Evolutionary conservation across 106 monocot genomes (phyloP).

Genomic region (Phalaenopsis aphrodite): DNA sequence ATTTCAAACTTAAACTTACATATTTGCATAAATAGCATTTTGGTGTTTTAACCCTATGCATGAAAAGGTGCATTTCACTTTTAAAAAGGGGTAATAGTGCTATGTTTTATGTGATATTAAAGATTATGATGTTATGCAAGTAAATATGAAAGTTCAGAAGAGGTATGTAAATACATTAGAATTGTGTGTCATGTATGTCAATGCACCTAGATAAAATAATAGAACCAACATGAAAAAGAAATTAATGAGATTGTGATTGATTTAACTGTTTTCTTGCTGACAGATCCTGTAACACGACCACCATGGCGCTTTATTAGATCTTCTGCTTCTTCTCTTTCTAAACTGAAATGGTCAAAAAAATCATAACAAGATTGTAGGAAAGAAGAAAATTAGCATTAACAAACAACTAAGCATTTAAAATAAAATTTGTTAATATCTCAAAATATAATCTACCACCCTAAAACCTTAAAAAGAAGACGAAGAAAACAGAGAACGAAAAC

Average conservation of each 20-base stretch:
- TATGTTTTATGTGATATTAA: too few species aligned
- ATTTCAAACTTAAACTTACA: too few species aligned
- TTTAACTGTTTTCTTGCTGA: slow-evolving; percentile 92
- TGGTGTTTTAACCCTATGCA: too few species aligned
- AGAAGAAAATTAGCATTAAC: neutral
- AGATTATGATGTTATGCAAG: too few species aligned
- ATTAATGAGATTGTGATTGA: neutral
- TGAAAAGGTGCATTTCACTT: too few species aligned
- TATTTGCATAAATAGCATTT: too few species aligned
- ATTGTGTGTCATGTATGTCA: too few species aligned
- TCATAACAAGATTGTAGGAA: neutral
- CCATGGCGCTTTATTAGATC: slow-evolving; percentile 95
- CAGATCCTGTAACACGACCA: slow-evolving; percentile 86
- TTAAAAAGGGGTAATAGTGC: too few species aligned
- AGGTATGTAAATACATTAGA: too few species aligned
- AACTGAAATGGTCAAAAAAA: slow-evolving; percentile 30
- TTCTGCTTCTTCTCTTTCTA: slow-evolving; percentile 97
- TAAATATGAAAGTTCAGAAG: too few species aligned
- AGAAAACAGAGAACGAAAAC: neutral
- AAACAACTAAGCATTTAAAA: neutral
- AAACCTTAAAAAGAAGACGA: neutral
- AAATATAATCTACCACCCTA: neutral
- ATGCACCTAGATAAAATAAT: neutral
- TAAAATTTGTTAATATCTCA: neutral
- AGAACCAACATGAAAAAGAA: neutral